Evolutionary conservation across 371 early-diverging fungal genomes (phyloP).

Genomic region (Apophysomyces trapeziformis): DNA sequence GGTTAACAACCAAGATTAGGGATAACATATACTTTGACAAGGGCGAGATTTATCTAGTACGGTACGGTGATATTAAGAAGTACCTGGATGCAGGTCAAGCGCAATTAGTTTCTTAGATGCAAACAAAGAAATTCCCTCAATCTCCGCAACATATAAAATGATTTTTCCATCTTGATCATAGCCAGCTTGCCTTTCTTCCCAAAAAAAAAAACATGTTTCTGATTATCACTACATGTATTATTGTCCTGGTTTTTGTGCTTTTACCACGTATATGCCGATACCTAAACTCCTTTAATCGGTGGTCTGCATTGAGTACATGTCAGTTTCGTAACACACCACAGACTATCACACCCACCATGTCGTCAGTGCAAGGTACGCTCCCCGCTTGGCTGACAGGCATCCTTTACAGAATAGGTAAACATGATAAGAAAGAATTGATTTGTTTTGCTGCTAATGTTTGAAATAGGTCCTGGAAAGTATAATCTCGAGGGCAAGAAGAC

Average conservation of each 20-base stretch:
- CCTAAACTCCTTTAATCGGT: not conserved
- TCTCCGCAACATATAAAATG: not conserved
- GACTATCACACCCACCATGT: conserved; percentile 33
- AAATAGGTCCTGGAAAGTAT: conserved; percentile 41
- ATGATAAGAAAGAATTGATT: not conserved
- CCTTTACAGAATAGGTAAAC: conserved; percentile 46
- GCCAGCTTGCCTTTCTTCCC: not conserved
- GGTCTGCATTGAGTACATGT: not conserved
- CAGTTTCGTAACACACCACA: conserved; percentile 40
- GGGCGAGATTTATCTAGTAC: conserved; percentile 31
- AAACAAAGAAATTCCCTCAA: not conserved
- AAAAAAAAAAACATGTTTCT: not conserved
- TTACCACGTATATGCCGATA: not conserved
- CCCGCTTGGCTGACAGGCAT: conserved; percentile 47
- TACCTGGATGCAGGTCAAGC: conserved; percentile 23
- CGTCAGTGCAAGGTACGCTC: conserved; percentile 44
- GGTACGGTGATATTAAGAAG: conserved; percentile 27
- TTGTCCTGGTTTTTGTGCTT: not conserved
- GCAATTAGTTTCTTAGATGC: conserved; percentile 20
- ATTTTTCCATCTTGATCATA: not conserved
- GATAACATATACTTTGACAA: conserved; percentile 22
- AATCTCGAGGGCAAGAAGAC: conserved; percentile 33
- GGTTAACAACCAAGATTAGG: not conserved
- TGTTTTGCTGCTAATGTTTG: not conserved
- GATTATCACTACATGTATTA: not conserved